Evolutionary conservation across 176 grass and related monocot species (phyloP).

Genomic region (Bonia amplexicaulis): DNA sequence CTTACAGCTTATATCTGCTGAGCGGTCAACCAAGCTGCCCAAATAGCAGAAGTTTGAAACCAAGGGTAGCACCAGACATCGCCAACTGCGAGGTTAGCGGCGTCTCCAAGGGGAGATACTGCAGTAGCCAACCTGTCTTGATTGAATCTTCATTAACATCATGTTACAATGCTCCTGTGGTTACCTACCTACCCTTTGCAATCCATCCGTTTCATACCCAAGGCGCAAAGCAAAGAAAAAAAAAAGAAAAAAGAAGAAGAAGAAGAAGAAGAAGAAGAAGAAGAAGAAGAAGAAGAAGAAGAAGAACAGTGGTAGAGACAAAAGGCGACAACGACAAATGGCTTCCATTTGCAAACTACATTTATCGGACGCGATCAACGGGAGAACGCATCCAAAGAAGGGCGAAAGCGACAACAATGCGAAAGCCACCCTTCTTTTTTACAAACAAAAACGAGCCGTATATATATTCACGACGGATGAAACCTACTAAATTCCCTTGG

Average conservation of each 20-base stretch:
- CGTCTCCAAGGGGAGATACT: not conserved
- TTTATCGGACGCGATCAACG: not conserved
- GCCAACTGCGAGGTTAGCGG: not conserved
- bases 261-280: too few relatives aligned
- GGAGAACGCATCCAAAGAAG: not conserved
- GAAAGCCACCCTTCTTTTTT: constrained; percentile 11
- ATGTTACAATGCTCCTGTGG: not conserved
- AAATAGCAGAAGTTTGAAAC: not conserved
- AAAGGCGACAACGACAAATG: not conserved
- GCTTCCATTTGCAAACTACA: constrained; percentile 8
- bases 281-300: too few relatives aligned
- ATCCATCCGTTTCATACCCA: not conserved
- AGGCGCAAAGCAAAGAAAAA: not conserved
- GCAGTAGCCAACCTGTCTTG: not conserved
- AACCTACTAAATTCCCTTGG: constrained; percentile 31
- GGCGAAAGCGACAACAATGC: not conserved
- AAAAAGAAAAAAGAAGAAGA: too few relatives aligned
- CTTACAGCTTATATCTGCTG: not conserved
- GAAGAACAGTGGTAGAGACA: not conserved
- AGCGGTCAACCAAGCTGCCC: not conserved
- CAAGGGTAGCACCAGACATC: too few relatives aligned
- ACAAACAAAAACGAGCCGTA: not conserved
- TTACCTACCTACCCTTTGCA: constrained; percentile 14
- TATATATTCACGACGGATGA: not conserved
- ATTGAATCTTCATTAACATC: not conserved